Base-by-base conservation (phyloP, 73 alveolate genomes). In the Blepharisma stoltei region DNA sequence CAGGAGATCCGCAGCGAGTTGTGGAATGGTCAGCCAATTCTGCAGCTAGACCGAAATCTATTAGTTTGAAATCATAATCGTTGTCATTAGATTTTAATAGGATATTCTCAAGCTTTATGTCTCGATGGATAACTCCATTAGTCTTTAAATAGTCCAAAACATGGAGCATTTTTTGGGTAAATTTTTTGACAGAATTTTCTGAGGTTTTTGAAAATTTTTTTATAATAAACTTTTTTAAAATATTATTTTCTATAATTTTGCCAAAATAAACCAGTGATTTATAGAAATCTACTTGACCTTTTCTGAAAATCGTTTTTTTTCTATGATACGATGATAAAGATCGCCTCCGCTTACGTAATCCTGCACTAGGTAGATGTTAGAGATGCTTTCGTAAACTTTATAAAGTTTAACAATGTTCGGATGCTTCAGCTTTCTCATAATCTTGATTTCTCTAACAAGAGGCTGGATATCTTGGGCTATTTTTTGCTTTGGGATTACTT, bases 281-380 rank as follows among this genome's bases (percentile, higher is more conserved):
- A n/a, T n/a, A n/a, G n/a, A n/a, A n/a, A n/a, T n/a, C n/a, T n/a
- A n/a, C n/a, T n/a, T n/a, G n/a, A n/a, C 46, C 9, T 8, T 20
- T 55, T 55, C 73, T n/a, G 49, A 20, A 14, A 60, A 60, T 14
- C 18, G 11, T 5, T 60, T 60, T 9, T 8, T 8, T 14, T 60
- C 73, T 14, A 60, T 25, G 14, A 60, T 60, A 2, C 73, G 38
- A 25, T 60, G 46, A 60, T 27, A 47, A 45, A 83, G 67, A 48
- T 68, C 81, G 8, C 93, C 93, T 55, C 85, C 85, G 54, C 55
- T 87, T 0, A 86, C 83, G 49, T 76, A 86, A 54, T 86, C 93
- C 83, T 81, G 71, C 60, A 83, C 91, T n/a, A 87, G 55, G 69
- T 83, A 82, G 68, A 53, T 75, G 71, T 82, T 69, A 47, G 67